phyloP scores from a whole-genome alignment of 495 filamentous ascomycete genomes.

The Aspergillus hancockii region DNA sequence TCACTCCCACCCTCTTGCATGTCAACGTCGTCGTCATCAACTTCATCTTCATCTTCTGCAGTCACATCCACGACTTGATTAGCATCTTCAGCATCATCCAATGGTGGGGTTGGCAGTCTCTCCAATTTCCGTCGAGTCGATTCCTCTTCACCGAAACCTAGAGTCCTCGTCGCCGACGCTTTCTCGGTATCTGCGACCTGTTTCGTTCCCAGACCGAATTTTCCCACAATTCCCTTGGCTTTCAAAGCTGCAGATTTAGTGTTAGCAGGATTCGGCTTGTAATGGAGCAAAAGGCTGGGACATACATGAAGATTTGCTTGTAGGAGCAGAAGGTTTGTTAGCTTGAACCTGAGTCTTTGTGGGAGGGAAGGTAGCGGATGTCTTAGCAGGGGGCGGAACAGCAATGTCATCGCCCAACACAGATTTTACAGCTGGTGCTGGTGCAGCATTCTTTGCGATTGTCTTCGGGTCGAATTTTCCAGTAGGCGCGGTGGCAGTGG shows the following conservation, averaged over 20 bases:
- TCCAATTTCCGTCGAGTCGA: constrained; percentile 81
- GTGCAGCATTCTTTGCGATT: constrained; percentile 70
- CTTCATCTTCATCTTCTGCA: constrained; percentile 61
- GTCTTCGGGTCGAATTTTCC: constrained; percentile 91
- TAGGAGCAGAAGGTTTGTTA: constrained; percentile 52
- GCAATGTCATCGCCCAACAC: constrained; percentile 64
- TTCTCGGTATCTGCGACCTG: constrained; percentile 63
- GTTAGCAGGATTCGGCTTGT: constrained; percentile 15
- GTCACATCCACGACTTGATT: constrained; percentile 61
- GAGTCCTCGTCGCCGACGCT: constrained; percentile 63
- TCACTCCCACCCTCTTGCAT: constrained; percentile 77
- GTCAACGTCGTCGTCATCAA: constrained; percentile 77
- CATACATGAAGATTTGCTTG: constrained; percentile 46
- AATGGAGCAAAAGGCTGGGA: constrained; percentile 10
- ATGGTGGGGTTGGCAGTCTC: constrained; percentile 75
- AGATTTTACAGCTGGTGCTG: constrained; percentile 40
- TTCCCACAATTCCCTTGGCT: constrained; percentile 71
- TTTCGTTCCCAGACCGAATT: constrained; percentile 78
- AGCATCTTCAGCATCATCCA: constrained; percentile 60
- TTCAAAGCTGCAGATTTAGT: constrained; percentile 39
- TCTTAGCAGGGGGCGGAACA: constrained; percentile 56
- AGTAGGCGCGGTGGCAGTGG: constrained; percentile 54
- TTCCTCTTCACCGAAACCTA: constrained; percentile 89
- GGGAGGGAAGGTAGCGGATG: constrained; percentile 45
- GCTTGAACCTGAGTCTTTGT: constrained; percentile 49